Conservation (phyloP, 192 early-diverging fungal genomes). For the Kappamyces sp. region DNA sequence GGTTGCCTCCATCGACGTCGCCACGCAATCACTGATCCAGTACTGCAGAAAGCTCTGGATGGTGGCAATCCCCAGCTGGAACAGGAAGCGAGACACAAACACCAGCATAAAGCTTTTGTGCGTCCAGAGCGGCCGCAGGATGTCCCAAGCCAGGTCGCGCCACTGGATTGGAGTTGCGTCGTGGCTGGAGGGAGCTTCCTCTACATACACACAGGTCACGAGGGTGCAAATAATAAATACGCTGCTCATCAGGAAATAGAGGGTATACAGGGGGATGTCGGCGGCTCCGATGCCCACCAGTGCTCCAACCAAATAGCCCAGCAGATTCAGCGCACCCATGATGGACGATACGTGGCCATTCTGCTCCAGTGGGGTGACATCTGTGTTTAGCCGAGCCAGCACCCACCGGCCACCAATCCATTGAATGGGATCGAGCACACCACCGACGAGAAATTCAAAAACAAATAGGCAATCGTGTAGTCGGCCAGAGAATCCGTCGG, state of each 20-base stretch:
- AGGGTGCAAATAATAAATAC: slow-evolving; percentile 12
- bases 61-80: slow-evolving; percentile 43
- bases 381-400: neutral
- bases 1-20: slow-evolving; percentile 16
- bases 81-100: slow-evolving; percentile 36
- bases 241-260: slow-evolving; percentile 23
- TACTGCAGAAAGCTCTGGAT: slow-evolving; percentile 46
- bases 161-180: slow-evolving; percentile 23
- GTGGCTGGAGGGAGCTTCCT: neutral
- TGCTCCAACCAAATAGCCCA: slow-evolving; percentile 34
- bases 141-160: slow-evolving; percentile 18
- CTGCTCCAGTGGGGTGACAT: slow-evolving; percentile 35
- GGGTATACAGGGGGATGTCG: slow-evolving; percentile 4
- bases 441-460: slow-evolving; percentile 23
- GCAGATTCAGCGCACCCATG: slow-evolving; percentile 36
- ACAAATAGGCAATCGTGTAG: slow-evolving; percentile 31
- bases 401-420: slow-evolving; percentile 24
- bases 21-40: slow-evolving; percentile 41
- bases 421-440: slow-evolving; percentile 40
- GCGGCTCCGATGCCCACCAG: slow-evolving; percentile 24
- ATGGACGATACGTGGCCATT: slow-evolving; percentile 30
- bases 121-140: slow-evolving; percentile 28
- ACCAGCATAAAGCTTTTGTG: slow-evolving; percentile 38
- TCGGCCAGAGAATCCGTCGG: slow-evolving; percentile 9
- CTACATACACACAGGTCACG: slow-evolving; percentile 5